phyloP scores from a whole-genome alignment of 768 basidiomycete genomes.

The Botryobasidium botryosum region DNA sequence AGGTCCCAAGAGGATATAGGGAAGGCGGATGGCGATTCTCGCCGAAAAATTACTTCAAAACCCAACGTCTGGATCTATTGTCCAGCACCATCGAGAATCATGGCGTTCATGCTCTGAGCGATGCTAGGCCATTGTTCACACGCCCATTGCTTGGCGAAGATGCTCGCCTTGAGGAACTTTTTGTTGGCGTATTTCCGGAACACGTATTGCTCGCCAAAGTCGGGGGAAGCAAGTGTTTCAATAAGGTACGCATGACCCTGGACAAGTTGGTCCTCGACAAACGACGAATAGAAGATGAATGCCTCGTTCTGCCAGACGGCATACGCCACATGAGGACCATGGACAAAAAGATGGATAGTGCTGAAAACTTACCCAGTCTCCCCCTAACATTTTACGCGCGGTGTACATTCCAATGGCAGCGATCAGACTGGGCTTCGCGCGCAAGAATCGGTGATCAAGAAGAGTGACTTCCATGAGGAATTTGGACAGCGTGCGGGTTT shows the following conservation, averaged over 20 bases:
- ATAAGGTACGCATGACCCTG: constrained; percentile 68
- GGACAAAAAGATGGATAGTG: background rate
- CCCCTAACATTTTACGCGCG: constrained; percentile 82
- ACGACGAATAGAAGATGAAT: constrained; percentile 87
- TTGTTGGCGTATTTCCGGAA: constrained; percentile 95
- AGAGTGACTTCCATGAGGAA: constrained; percentile 94
- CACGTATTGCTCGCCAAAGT: constrained; percentile 72
- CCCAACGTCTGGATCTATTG: no score
- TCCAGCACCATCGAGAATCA: no score
- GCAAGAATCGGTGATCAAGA: constrained; percentile 80
- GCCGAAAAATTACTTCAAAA: no score
- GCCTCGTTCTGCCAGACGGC: constrained; percentile 47
- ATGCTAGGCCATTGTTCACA: background rate
- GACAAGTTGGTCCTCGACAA: constrained; percentile 72
- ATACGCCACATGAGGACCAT: background rate
- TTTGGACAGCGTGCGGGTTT: constrained; percentile 92
- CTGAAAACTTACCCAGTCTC: constrained; percentile 71
- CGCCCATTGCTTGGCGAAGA: constrained; percentile 11
- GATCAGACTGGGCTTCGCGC: constrained; percentile 82
- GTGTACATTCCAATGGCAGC: constrained; percentile 98
- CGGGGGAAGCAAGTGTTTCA: constrained; percentile 62
- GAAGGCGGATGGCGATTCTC: no score
- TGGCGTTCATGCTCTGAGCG: no score
- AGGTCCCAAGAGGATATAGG: no score
- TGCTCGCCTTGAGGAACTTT: constrained; percentile 77